Evolutionary conservation across 2,329 filamentous ascomycete species (phyloP).

Genomic region (Pseudovirgaria hyperparasitica): DNA sequence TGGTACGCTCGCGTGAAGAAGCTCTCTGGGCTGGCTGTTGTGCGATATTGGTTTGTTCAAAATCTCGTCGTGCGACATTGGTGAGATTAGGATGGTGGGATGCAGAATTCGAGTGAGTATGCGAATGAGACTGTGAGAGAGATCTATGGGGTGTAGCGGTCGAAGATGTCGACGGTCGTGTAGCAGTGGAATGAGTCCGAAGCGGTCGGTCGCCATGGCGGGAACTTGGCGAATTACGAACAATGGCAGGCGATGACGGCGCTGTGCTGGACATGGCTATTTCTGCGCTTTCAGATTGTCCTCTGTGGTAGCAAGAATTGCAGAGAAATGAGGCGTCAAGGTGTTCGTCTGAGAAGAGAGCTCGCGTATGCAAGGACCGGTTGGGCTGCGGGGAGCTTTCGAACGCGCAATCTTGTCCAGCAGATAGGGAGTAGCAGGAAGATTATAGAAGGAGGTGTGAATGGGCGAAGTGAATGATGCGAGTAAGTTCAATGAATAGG

Average conservation of each 20-base stretch:
- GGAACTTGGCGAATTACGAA: slow-evolving; percentile 18
- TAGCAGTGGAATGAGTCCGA: slow-evolving; percentile 22
- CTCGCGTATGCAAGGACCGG: too few species aligned
- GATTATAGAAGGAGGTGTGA: too few species aligned
- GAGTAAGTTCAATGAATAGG: too few species aligned
- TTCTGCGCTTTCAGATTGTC: too few species aligned
- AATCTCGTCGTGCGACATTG: slow-evolving; percentile 53
- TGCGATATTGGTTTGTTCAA: slow-evolving; percentile 58
- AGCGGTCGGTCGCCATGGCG: slow-evolving; percentile 21
- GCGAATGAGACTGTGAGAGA: slow-evolving; percentile 21
- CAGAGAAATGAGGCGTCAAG: too few species aligned
- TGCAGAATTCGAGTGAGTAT: slow-evolving; percentile 13
- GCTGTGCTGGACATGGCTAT: slow-evolving; percentile 23
- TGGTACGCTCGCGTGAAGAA: slow-evolving; percentile 49
- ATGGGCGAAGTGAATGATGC: too few species aligned
- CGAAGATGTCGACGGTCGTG: slow-evolving; percentile 13
- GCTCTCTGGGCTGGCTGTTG: slow-evolving; percentile 43
- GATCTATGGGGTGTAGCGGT: slow-evolving; percentile 20
- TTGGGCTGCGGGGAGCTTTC: too few species aligned
- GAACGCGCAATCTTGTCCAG: too few species aligned
- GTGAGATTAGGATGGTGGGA: slow-evolving; percentile 29
- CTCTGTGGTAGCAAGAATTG: too few species aligned
- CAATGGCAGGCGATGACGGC: slow-evolving; percentile 31
- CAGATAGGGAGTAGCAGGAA: too few species aligned
- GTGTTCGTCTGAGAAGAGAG: too few species aligned